Evolutionary conservation across 78 protist genomes (phyloP), one percentile per base, ranked within the genome.

Genomic region (Goniomonas avonlea): DNA sequence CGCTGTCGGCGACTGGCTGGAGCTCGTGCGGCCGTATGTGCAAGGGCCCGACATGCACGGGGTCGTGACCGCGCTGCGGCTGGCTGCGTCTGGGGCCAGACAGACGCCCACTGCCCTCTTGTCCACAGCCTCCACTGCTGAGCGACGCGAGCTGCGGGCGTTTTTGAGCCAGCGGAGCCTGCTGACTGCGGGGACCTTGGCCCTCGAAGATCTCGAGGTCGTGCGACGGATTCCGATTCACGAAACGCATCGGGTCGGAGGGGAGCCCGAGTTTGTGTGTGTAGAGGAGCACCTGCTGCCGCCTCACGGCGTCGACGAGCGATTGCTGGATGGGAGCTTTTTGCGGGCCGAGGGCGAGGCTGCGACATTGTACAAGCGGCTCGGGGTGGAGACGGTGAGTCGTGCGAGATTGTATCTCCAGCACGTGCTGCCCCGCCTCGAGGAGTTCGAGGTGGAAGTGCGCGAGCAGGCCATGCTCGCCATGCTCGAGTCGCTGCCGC

Each of bases 71-170:
- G 71, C 37, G 41, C 37, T 27, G 1, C 47, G 39, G 47, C 17
- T 11, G 71, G 71, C 50, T n/a, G n/a, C n/a, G n/a, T n/a, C n/a
- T n/a, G n/a, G n/a, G n/a, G n/a, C n/a, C n/a, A n/a, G n/a, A n/a
- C n/a, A n/a, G n/a, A n/a, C n/a, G n/a, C n/a, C n/a, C n/a, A n/a
- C n/a, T n/a, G n/a, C n/a, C n/a, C n/a, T n/a, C n/a, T n/a, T n/a
- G n/a, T n/a, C n/a, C n/a, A n/a, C n/a, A n/a, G n/a, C n/a, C n/a
- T n/a, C n/a, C n/a, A n/a, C n/a, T 17, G 43, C 17, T 27, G 71
- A 63, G 47, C 15, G 43, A 43, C 71, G 71, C 47, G 71, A 63
- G 71, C 71, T 63, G 35, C 39, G 71, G 15, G 38, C 71, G 71
- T 63, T 38, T 27, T 63, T 32, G 15, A 15, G 32, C 47, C 71